Evolutionary conservation across 345 rosid genomes (phyloP).

Genomic region (Populus pruinosa): DNA sequence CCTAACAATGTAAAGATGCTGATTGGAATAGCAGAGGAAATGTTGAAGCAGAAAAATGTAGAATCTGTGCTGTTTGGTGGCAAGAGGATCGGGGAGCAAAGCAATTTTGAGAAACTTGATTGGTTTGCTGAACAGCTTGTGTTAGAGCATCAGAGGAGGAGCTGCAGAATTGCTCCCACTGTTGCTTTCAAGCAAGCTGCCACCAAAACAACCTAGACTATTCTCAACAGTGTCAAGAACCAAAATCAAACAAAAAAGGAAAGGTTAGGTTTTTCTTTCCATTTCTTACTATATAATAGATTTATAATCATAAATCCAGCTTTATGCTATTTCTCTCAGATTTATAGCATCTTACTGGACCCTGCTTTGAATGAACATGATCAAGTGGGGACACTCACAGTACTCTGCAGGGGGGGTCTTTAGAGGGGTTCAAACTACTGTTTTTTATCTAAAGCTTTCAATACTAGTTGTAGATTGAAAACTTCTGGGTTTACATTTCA

Average conservation of each 20-base stretch:
- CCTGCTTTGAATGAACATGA: conserved; percentile 17
- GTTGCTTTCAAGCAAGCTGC: conserved; percentile 88
- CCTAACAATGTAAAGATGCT: conserved; percentile 69
- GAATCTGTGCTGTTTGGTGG: conserved; percentile 90
- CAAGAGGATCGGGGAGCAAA: conserved; percentile 68
- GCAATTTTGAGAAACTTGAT: conserved; percentile 78
- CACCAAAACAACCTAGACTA: conserved; percentile 33
- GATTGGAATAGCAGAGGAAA: conserved; percentile 71
- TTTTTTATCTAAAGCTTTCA: not conserved
- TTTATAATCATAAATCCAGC: not conserved
- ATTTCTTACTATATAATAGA: not conserved
- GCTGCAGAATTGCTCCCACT: conserved; percentile 91
- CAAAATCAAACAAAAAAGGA: conserved; percentile 16
- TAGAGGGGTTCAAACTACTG: not conserved
- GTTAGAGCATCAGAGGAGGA: conserved; percentile 89
- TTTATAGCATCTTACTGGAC: conserved; percentile 17
- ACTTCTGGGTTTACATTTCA: not conserved
- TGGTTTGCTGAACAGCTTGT: conserved; percentile 88
- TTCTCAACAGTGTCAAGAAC: conserved; percentile 26
- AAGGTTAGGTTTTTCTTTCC: conserved; percentile 27
- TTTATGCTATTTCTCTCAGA: not conserved
- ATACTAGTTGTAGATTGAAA: not conserved
- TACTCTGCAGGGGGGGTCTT: not conserved
- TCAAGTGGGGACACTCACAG: conserved; percentile 12
- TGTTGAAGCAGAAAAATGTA: conserved; percentile 93